Evolutionary conservation across 768 basidiomycete species (phyloP), one percentile per base, ranked within the genome.

Genomic region (Lyophyllum atratum): DNA sequence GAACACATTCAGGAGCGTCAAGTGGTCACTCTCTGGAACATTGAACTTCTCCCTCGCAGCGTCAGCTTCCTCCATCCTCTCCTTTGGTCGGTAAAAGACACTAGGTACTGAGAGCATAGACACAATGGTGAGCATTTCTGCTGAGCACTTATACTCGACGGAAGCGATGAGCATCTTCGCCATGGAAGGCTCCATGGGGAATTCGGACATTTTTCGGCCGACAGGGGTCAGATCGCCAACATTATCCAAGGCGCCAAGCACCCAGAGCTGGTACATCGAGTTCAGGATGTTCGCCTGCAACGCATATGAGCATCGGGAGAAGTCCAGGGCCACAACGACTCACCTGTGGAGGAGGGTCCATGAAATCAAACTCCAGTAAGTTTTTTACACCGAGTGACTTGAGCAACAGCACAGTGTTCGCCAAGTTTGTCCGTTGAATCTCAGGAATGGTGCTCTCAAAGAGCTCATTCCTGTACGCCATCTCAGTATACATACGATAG

Each of bases 301-400:
- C 34, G 6, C 45, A 39, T 59, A 17, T 66, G 40, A 55, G 15
- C 21, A 26, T 17, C 3, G 19, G 49, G 21, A 1, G 1, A 29
- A 21, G 7, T 40, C n/a, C n/a, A 31, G 15, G 40, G 34, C 19
- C 10, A 22, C 25, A 17, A 19, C 15, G 37, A 62, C 71, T 53
- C 64, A 89, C 92, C 82, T 96, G 95, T n/a, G 97, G 97, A 21
- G 97, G 97, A n/a, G 97, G 97, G 70, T 99, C 97, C 97, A 99
- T 98, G 69, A 99, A 99, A 73, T 98, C 96, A 67, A 98, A 99
- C 73, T 99, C 96, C 21, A 99, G 81, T 40, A 98, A 74, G 69
- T 98, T 94, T 78, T 97, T 97, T 40, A 99, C 97, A 10, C 97
- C 96, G 5, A 99, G 80, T 3, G 95, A 95, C 70, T 98, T 99